Conservation (phyloP, 2,329 filamentous ascomycete species). For the Fusarium vanettenii region DNA sequence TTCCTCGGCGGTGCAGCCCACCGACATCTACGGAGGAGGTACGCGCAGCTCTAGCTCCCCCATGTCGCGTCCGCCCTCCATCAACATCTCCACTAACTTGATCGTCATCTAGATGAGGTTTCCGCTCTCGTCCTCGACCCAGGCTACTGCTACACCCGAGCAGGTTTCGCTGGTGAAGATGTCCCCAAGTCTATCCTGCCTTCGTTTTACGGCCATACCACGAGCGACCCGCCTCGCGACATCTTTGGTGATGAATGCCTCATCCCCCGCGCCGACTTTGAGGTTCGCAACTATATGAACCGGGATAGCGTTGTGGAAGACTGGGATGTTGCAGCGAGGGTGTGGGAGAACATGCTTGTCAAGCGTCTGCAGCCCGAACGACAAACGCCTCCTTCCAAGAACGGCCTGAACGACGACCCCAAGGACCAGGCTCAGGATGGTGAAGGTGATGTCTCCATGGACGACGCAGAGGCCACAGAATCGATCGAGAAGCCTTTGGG, state of each 20-base stretch:
- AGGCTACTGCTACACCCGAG: constrained; percentile 90
- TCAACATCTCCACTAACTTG: constrained; percentile 32
- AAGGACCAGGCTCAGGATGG: constrained; percentile 70
- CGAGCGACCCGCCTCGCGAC: constrained; percentile 59
- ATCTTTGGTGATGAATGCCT: constrained; percentile 94
- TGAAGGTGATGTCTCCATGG: constrained; percentile 71
- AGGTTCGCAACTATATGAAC: constrained; percentile 93
- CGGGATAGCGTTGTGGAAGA: constrained; percentile 92
- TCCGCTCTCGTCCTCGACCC: constrained; percentile 96
- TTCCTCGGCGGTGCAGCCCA: constrained; percentile 67
- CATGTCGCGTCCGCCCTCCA: constrained; percentile 27
- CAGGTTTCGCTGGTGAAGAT: constrained; percentile 97
- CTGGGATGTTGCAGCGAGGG: constrained; percentile 89
- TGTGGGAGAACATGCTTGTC: constrained; percentile 95
- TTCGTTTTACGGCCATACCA: constrained; percentile 82
- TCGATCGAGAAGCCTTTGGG: constrained; percentile 80
- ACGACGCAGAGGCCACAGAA: constrained; percentile 52
- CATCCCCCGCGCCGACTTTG: constrained; percentile 78
- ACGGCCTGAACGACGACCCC: constrained; percentile 79
- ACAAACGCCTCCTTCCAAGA: constrained; percentile 76
- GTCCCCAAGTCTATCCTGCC: constrained; percentile 93
- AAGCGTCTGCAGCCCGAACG: constrained; percentile 85
- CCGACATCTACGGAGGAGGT: constrained; percentile 74
- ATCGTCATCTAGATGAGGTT: constrained; percentile 80
- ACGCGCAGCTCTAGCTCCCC: constrained; percentile 38